These are phyloP conservation scores for Kodamaea nitidulidarum DNA, from an alignment of 805 yeast species.

Conservation along the genomic window DNA sequence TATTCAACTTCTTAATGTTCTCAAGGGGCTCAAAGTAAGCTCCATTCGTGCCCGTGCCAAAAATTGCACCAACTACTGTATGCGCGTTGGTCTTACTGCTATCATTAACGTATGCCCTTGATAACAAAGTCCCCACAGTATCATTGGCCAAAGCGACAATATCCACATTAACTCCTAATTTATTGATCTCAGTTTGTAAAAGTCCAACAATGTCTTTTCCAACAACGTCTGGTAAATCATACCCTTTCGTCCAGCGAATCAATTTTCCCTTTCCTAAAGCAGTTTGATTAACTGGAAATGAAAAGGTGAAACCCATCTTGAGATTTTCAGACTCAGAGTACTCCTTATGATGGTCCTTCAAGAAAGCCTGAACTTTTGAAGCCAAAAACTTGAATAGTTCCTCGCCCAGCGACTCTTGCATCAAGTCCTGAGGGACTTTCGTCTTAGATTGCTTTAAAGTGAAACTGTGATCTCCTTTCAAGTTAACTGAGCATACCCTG, in stretches of 20 bases:
- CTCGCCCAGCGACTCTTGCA: conserved; percentile 59
- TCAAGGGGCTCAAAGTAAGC: conserved; percentile 80
- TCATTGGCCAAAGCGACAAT: conserved; percentile 93
- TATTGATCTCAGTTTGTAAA: conserved; percentile 67
- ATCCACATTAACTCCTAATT: conserved; percentile 53
- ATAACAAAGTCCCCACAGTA: conserved; percentile 89
- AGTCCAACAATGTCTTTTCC: conserved; percentile 76
- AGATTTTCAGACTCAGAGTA: conserved; percentile 28
- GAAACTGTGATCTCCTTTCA: conserved; percentile 78
- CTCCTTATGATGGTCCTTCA: conserved; percentile 61
- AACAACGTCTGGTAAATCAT: conserved; percentile 78
- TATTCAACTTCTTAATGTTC: conserved; percentile 61
- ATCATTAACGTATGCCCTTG: conserved; percentile 76
- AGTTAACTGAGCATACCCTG: conserved; percentile 82
- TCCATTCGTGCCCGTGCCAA: conserved; percentile 98
- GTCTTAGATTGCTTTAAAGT: conserved; percentile 69
- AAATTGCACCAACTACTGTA: conserved; percentile 83
- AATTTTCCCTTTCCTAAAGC: conserved; percentile 75
- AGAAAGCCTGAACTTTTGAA: conserved; percentile 58
- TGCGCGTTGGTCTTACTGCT: conserved; percentile 61
- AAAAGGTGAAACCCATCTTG: conserved; percentile 88
- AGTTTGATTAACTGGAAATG: conserved; percentile 88
- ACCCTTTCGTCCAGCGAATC: conserved; percentile 96
- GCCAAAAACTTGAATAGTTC: conserved; percentile 77
- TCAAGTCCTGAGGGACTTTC: conserved; percentile 73